Evolutionary conservation across 768 basidiomycete species (phyloP).

Genomic region (Xerocomellus intermedius): DNA sequence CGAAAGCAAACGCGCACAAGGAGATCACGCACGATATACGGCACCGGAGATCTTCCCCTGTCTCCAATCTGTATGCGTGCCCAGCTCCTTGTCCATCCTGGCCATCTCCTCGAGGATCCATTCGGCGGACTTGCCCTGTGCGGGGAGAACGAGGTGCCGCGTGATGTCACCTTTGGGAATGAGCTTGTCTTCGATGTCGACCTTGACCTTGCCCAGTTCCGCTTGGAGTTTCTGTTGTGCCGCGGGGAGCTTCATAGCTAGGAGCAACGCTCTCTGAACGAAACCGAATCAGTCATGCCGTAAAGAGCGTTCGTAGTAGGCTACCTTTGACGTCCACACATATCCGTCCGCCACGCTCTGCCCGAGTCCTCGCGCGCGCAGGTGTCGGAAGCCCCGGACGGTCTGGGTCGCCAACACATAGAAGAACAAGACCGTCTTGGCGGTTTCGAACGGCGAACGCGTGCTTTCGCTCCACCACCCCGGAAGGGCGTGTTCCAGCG

Average conservation of each 20-base stretch:
- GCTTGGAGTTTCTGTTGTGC: slow-evolving; percentile 55
- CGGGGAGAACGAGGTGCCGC: slow-evolving; percentile 66
- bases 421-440: slow-evolving; percentile 35
- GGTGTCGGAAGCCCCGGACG: slow-evolving; percentile 31
- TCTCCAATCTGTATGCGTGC: slow-evolving; percentile 51
- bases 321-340: slow-evolving; percentile 28
- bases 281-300: not conserved
- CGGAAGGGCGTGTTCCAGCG: slow-evolving; percentile 6
- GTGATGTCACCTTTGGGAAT: slow-evolving; percentile 64
- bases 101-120: slow-evolving; percentile 82
- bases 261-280: slow-evolving; percentile 45
- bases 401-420: slow-evolving; percentile 33
- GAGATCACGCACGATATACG: slow-evolving; percentile 66
- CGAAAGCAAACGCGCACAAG: too few species aligned
- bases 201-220: slow-evolving; percentile 63
- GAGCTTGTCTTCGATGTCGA: slow-evolving; percentile 65
- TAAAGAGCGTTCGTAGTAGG: too few species aligned
- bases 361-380: slow-evolving; percentile 38
- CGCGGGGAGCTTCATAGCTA: slow-evolving; percentile 61
- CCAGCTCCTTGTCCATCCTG: slow-evolving; percentile 66
- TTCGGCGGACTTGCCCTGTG: slow-evolving; percentile 58
- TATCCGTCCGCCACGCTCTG: slow-evolving; percentile 28
- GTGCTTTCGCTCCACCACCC: slow-evolving; percentile 15
- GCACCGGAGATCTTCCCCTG: slow-evolving; percentile 80
- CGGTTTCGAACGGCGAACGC: slow-evolving; percentile 23